Evolutionary conservation across 108 stramenopile genomes (phyloP).

Genomic region (Bacterosira constricta): DNA sequence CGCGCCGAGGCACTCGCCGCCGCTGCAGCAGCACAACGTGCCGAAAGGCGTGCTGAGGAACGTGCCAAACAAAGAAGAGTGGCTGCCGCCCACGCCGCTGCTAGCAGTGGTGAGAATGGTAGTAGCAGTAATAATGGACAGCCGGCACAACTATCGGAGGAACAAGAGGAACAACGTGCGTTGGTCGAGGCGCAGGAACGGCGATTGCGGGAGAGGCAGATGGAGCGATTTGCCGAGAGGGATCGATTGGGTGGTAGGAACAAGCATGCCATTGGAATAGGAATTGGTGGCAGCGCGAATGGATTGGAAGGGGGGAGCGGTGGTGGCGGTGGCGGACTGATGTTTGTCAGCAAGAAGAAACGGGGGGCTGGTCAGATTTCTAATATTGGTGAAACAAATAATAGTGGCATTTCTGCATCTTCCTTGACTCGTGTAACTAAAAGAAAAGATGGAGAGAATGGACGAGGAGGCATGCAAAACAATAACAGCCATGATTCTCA

Average conservation of each 20-base stretch:
- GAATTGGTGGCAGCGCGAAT: not conserved
- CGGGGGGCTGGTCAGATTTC: constrained; percentile 28
- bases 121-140: not conserved
- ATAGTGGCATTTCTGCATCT: constrained; percentile 1
- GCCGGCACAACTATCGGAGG: constrained; percentile 7
- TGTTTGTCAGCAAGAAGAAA: constrained; percentile 70
- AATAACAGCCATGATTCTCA: constrained; percentile 30
- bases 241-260: constrained; percentile 1
- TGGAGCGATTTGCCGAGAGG: constrained; percentile 20
- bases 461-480: not conserved
- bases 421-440: not conserved
- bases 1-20: constrained; percentile 66
- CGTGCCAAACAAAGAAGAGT: constrained; percentile 47
- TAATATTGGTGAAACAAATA: not conserved
- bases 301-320: not conserved
- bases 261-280: not conserved
- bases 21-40: constrained; percentile 65
- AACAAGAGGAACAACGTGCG: constrained; percentile 26
- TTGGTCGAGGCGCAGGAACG: constrained; percentile 20
- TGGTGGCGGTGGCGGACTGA: constrained; percentile 15
- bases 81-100: not conserved
- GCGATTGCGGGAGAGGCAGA: constrained; percentile 14
- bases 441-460: not conserved
- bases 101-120: not conserved
- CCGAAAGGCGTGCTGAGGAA: constrained; percentile 73